These are phyloP conservation scores for Chloranthus sessilifolius DNA, from an alignment of 164 flowering plant genomes.

Conservation along the genomic window DNA sequence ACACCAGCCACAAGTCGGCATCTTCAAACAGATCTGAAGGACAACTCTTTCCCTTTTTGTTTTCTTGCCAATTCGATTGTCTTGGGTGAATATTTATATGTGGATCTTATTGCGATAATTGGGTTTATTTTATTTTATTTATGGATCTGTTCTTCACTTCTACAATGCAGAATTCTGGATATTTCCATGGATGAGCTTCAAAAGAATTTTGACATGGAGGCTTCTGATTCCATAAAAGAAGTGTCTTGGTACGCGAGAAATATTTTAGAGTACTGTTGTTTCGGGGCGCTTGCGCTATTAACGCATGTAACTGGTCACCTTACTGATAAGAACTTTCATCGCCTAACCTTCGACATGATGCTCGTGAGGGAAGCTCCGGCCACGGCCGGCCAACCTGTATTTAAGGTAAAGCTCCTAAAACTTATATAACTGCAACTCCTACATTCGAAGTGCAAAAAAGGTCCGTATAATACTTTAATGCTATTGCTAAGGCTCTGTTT, in stretches of 20 bases:
- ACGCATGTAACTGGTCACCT: conserved; percentile 52
- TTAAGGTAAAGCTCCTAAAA: conserved; percentile 49
- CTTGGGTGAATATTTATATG: too few species aligned
- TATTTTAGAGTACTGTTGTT: conserved; percentile 86
- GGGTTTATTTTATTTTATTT: too few species aligned
- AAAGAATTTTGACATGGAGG: conserved; percentile 57
- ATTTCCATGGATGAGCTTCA: conserved; percentile 57
- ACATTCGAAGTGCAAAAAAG: too few species aligned
- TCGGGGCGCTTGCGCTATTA: conserved; percentile 61
- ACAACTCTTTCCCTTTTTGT: too few species aligned
- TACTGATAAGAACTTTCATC: conserved; percentile 70
- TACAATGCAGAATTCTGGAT: conserved; percentile 69
- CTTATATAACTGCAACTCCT: too few species aligned
- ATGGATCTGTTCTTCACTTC: too few species aligned
- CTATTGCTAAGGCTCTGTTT: too few species aligned
- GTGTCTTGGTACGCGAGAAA: conserved; percentile 62
- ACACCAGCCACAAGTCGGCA: too few species aligned
- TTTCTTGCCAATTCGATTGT: too few species aligned
- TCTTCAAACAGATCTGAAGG: too few species aligned
- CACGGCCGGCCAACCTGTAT: conserved; percentile 46
- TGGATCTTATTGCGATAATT: too few species aligned
- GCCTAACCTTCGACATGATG: conserved; percentile 86
- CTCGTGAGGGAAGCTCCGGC: conserved; percentile 85
- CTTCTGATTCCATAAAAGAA: conserved; percentile 64
- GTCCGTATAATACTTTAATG: too few species aligned